These are phyloP conservation scores for Bothriochloa decipiens DNA, from an alignment of 176 grass and related monocot genomes.

Conservation along the genomic window DNA sequence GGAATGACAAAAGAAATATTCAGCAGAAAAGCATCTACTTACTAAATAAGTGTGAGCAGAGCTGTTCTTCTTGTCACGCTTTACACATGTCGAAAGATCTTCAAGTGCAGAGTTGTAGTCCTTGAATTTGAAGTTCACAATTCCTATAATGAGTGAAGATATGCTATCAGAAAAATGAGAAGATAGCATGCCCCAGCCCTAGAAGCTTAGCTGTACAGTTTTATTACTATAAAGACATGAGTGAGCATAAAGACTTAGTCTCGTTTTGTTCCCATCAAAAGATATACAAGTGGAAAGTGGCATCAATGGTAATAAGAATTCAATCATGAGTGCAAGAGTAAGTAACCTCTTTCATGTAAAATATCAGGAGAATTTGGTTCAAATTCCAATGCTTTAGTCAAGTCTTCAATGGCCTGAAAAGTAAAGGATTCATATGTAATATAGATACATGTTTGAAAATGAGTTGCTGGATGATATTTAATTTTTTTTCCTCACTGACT, in stretches of 20 bases:
- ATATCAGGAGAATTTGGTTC: constrained; percentile 96
- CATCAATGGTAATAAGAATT: constrained; percentile 34
- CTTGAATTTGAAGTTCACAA: constrained; percentile 99
- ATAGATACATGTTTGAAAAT: constrained; percentile 5
- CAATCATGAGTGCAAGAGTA: constrained; percentile 29
- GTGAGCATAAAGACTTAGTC: background rate
- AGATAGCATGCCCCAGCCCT: constrained; percentile 4
- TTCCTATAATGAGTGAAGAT: constrained; percentile 59
- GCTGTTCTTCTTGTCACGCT: constrained; percentile 90
- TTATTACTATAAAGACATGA: constrained; percentile 33
- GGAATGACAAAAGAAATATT: constrained; percentile 4
- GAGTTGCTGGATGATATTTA: constrained; percentile 5
- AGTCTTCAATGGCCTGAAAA: constrained; percentile 83
- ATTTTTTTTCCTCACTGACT: background rate
- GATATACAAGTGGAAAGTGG: constrained; percentile 26
- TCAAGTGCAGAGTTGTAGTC: constrained; percentile 82
- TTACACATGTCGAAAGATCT: constrained; percentile 88
- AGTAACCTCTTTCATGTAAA: constrained; percentile 97
- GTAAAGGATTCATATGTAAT: constrained; percentile 40
- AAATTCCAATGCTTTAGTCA: constrained; percentile 92
- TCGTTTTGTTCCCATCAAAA: background rate
- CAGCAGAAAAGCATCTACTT: constrained; percentile 21
- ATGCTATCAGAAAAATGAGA: constrained; percentile 48
- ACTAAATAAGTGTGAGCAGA: constrained; percentile 97
- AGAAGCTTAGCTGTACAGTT: background rate